Percentiles rank a stretch among this genome's conserved stretches.
Conservation (phyloP, 2,329 filamentous ascomycete genomes). For the Lachnellula willkommii region DNA sequence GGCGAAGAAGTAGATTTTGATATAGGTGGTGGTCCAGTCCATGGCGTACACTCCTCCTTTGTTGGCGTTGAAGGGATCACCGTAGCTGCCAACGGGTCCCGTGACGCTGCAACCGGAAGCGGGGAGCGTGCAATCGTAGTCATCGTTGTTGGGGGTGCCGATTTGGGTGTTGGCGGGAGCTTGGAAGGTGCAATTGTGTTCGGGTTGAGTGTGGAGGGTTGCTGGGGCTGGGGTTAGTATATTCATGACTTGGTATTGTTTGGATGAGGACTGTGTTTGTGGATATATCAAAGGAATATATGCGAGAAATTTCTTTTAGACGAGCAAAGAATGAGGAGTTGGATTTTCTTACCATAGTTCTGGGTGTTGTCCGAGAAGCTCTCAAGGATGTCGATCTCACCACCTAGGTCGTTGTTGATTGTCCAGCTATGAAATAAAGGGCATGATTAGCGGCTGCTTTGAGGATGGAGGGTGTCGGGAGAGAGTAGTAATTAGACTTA, state of each 20-base stretch:
- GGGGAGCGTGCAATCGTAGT: conserved; percentile 34
- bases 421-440: conserved; percentile 16
- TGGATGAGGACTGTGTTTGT: too few species aligned
- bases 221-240: conserved; percentile 4
- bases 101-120: conserved; percentile 37
- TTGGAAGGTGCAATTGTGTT: conserved; percentile 14
- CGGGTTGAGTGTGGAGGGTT: conserved; percentile 19
- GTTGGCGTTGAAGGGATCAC: conserved; percentile 21
- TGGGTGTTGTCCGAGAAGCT: conserved; percentile 51
- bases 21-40: conserved; percentile 49
- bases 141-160: conserved; percentile 31
- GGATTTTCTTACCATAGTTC: too few species aligned
- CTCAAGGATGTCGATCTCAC: conserved; percentile 35
- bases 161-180: conserved; percentile 7
- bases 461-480: background rate
- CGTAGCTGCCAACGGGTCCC: conserved; percentile 34
- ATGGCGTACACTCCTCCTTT: conserved; percentile 47
- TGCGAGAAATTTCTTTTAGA: too few species aligned
- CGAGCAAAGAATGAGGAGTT: too few species aligned
- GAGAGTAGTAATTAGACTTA: conserved; percentile 25
- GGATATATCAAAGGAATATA: too few species aligned
- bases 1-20: conserved; percentile 49
- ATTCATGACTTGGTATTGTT: too few species aligned
- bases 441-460: background rate
- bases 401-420: conserved; percentile 16